Evolutionary conservation across 1,284 basidiomycete genomes (phyloP).

Genomic region (Moesziomyces aphidis): DNA sequence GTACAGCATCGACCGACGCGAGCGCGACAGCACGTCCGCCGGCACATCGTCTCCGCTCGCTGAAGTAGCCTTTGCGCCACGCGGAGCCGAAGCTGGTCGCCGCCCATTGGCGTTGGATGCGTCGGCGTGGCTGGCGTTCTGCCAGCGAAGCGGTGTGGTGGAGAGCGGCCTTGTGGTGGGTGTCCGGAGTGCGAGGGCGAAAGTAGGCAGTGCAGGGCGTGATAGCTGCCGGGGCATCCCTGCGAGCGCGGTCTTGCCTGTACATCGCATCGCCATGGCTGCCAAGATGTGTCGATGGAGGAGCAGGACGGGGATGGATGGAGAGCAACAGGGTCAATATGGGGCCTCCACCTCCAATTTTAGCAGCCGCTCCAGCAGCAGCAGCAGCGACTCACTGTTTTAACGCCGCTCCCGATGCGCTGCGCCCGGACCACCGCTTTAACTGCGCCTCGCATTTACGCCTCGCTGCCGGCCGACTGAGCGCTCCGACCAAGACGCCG

Average conservation of each 20-base stretch:
- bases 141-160: not conserved
- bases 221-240: conserved; percentile 7
- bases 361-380: no score
- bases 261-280: not conserved
- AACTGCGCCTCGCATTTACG: not conserved
- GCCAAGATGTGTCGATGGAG: not conserved
- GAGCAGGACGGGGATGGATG: not conserved
- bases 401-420: not conserved
- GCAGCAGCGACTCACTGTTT: no score
- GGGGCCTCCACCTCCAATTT: not conserved
- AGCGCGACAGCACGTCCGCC: conserved; percentile 18
- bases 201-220: not conserved
- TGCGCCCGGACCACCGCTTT: not conserved
- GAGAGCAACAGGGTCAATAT: not conserved
- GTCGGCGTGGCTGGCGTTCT: conserved; percentile 8
- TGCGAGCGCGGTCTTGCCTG: not conserved
- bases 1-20: conserved; percentile 56
- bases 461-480: not conserved
- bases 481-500: not conserved
- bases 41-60: not conserved
- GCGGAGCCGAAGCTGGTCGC: no score
- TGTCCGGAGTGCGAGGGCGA: not conserved
- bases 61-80: not conserved
- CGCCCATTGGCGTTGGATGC: no score
- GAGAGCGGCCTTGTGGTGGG: not conserved